Evolutionary conservation across 2,329 filamentous ascomycete genomes (phyloP).

Genomic region (Sclerotinia subarctica): DNA sequence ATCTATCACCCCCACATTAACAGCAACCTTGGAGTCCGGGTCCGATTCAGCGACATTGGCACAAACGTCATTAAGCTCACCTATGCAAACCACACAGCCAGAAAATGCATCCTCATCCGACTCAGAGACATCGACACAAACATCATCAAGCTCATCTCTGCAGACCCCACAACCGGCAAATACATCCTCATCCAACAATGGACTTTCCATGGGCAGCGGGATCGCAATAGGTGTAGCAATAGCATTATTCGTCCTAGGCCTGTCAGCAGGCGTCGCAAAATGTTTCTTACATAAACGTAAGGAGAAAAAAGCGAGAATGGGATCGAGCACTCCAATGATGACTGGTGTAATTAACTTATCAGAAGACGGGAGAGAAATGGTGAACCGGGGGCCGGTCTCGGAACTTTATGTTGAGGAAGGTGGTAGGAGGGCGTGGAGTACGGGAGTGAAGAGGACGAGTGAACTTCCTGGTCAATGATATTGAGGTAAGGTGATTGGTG

Average conservation of each 20-base stretch:
- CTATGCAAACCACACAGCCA: neutral
- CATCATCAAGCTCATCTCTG: neutral
- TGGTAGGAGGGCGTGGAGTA: neutral
- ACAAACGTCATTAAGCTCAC: neutral
- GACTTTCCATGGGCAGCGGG: neutral
- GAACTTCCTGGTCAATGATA: neutral
- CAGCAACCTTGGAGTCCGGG: neutral
- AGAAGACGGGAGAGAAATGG: neutral
- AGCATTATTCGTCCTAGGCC: neutral
- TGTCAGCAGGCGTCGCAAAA: neutral
- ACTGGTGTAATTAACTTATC: neutral
- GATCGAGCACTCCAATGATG: neutral
- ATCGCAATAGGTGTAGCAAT: constrained; percentile 2
- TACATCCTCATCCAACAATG: neutral
- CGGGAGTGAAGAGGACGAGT: neutral
- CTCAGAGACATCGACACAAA: neutral
- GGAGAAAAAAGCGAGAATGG: neutral
- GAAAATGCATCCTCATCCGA: neutral
- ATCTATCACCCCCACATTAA: neutral
- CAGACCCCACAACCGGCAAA: neutral
- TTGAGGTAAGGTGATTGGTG: too few relatives aligned
- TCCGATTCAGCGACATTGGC: neutral
- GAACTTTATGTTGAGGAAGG: neutral
- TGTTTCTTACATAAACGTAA: neutral
- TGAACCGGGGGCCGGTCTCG: neutral